These are phyloP conservation scores for Davidsoniella neocaledoniae DNA, from an alignment of 2,329 filamentous ascomycete genomes.

Conservation along the genomic window DNA sequence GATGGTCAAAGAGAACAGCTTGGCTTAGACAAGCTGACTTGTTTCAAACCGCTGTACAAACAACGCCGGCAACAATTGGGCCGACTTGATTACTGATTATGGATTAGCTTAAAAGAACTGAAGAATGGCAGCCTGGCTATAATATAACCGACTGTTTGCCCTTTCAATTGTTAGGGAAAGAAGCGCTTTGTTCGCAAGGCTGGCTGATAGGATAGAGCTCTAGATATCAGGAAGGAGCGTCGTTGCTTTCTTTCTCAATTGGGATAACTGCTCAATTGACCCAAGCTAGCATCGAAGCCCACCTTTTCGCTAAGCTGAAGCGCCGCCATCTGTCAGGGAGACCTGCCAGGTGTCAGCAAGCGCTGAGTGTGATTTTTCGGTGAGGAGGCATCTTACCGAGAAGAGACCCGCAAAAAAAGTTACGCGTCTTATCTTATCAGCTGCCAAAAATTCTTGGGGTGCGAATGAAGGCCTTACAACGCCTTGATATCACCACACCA, in stretches of 20 bases:
- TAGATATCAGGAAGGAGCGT: neutral
- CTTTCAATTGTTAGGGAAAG: neutral
- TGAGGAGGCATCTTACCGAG: neutral
- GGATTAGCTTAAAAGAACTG: too few species aligned
- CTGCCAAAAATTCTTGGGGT: slow-evolving; percentile 11
- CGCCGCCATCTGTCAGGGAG: neutral
- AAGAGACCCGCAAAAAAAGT: slow-evolving; percentile 11
- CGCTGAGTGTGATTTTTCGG: neutral
- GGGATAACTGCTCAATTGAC: neutral
- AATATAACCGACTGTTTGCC: neutral
- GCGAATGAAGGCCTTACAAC: neutral
- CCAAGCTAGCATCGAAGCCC: neutral
- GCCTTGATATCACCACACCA: neutral
- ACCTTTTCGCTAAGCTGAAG: neutral
- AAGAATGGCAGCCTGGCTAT: too few species aligned
- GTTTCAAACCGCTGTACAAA: too few species aligned
- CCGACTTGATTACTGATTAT: too few species aligned
- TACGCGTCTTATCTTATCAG: slow-evolving; percentile 9
- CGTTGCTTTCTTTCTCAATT: neutral
- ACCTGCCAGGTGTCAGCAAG: neutral
- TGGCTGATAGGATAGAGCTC: neutral
- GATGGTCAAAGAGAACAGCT: slow-evolving; percentile 4
- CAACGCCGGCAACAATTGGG: too few species aligned
- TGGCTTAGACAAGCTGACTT: neutral
- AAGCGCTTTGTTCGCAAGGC: too few species aligned